Evolutionary conservation across 129 eudicot genomes (phyloP), one percentile per base, ranked within the genome.

Genomic region (Ambrosia artemisiifolia): DNA sequence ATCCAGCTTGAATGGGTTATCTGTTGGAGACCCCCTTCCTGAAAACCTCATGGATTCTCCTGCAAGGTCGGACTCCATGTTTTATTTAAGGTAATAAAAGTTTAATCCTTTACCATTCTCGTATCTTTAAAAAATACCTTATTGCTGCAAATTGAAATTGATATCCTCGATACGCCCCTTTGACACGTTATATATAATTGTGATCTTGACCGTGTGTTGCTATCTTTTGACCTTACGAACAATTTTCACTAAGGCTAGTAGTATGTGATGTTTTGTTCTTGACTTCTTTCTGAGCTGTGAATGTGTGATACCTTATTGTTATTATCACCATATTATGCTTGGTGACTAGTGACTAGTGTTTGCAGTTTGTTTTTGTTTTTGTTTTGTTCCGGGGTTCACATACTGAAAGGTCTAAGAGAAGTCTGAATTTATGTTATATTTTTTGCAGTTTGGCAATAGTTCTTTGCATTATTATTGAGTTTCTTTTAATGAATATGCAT

Each of bases 1-100:
- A 60, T 93, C 98, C 44, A 93, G 98, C 82, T 76, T 93, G 79
- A 93, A 93, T 76, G 95, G 98, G 59, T 71, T 93, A 61, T 87
- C 98, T 5, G 98, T 93, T 60, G 96, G 87, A 49, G 96, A 93
- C 73, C 34, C 92, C 62, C 81, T 87, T 19, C 82, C 95, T 42
- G 92, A 93, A 65, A 85, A 79, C 77, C 85, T 87, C 55, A 82
- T 87, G 95, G 95, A 89, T 61, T 93, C 95, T 76, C 95, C 98
- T 30, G 86, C 86, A 60, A 89, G 96, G 73, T 93, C 90, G 2
- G 95, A 89, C 59, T 75, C 61, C 87, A 80, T 87, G 85, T 78
- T 86, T 49, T 85, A 87, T 81, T 71, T 63, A 56, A 84, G 96
- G 89, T 89, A 61, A 63, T 30, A 30, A 61, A 55, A n/a, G n/a